Percentiles rank a stretch among this genome's conserved stretches.
Evolutionary conservation across 2,329 filamentous ascomycete species (phyloP).

Genomic region (Zymoseptoria tritici): DNA sequence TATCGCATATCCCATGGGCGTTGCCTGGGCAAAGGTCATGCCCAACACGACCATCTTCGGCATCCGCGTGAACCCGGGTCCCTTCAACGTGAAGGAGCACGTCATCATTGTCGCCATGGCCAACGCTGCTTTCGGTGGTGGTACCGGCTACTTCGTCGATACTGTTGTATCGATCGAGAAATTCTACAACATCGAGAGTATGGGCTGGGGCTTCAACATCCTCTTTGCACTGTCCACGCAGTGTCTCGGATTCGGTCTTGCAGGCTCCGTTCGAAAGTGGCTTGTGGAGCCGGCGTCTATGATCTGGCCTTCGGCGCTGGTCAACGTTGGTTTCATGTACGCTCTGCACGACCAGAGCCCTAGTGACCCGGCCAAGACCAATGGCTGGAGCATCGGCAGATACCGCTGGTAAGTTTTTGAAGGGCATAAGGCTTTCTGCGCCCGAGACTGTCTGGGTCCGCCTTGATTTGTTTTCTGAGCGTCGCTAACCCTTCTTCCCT

Average conservation of each 20-base stretch:
- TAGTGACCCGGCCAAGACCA: constrained; percentile 42
- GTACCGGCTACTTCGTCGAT: constrained; percentile 21
- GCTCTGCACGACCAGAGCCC: constrained; percentile 54
- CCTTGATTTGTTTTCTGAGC: too few species aligned
- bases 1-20: constrained; percentile 73
- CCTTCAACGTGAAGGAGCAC: constrained; percentile 38
- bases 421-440: too few species aligned
- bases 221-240: constrained; percentile 82
- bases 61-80: constrained; percentile 42
- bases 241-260: constrained; percentile 78
- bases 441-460: too few species aligned
- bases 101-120: constrained; percentile 29
- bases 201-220: constrained; percentile 69
- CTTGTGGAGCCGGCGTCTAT: constrained; percentile 78
- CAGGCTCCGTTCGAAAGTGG: constrained; percentile 71
- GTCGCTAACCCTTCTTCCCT: too few species aligned
- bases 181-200: constrained; percentile 66
- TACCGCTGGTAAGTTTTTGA: constrained; percentile 54
- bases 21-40: constrained; percentile 51
- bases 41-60: constrained; percentile 54
- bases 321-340: constrained; percentile 53
- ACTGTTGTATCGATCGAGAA: constrained; percentile 36
- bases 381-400: constrained; percentile 73
- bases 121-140: constrained; percentile 44
- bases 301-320: constrained; percentile 87